Evolutionary conservation across 2,329 filamentous ascomycete species (phyloP).

Genomic region (Magnaporthiopsis incrustans): DNA sequence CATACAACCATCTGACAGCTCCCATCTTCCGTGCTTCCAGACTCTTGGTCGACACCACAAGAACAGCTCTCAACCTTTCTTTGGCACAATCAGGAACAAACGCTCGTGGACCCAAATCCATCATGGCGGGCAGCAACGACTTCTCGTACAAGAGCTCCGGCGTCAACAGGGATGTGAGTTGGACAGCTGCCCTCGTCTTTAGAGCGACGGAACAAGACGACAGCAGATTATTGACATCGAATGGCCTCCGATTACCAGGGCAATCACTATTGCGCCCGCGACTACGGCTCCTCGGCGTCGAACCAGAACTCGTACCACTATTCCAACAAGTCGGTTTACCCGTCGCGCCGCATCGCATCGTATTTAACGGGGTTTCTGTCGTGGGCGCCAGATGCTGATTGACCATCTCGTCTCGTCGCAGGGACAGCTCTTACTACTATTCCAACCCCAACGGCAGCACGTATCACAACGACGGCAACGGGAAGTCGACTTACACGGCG

Average conservation of each 20-base stretch:
- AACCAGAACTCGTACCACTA: constrained; percentile 55
- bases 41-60: no score
- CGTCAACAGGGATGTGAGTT: constrained; percentile 53
- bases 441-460: constrained; percentile 60
- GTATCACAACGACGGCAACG: constrained; percentile 57
- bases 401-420: constrained; percentile 15
- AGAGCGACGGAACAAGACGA: neutral
- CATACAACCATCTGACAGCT: no score
- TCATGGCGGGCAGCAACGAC: constrained; percentile 12
- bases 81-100: no score
- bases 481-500: constrained; percentile 52
- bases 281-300: constrained; percentile 41
- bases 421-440: constrained; percentile 66
- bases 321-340: constrained; percentile 45
- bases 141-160: constrained; percentile 43
- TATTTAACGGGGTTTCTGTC: no score
- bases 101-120: neutral
- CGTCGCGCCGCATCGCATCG: no score
- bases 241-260: constrained; percentile 34
- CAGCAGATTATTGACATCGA: neutral
- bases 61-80: no score
- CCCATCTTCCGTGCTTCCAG: no score
- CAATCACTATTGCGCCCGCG: constrained; percentile 59
- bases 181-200: neutral
- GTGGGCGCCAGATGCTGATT: neutral